Evolutionary conservation across 2,329 filamentous ascomycete genomes (phyloP).

Genomic region (Cytospora chrysosperma): DNA sequence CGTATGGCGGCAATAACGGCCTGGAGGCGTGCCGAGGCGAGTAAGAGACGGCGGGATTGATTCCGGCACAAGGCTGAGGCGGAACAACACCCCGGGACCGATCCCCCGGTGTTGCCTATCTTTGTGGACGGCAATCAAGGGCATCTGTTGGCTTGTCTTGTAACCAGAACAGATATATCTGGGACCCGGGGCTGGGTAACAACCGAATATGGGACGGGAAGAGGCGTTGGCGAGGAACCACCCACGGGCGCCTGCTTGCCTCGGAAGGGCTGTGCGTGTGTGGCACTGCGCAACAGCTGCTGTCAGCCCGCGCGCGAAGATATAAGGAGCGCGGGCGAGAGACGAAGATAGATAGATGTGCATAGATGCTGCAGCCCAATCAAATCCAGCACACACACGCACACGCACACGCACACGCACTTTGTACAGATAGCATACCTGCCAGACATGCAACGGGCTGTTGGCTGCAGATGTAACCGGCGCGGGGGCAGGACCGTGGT

Average conservation of each 20-base stretch:
- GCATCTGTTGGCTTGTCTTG: not conserved
- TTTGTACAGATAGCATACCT: not conserved
- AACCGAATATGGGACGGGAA: slow-evolving; percentile 1
- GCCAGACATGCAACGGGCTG: not conserved
- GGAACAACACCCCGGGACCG: not conserved
- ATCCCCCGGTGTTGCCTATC: not conserved
- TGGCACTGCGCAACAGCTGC: not conserved
- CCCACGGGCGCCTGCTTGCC: slow-evolving; percentile 10
- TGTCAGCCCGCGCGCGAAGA: slow-evolving; percentile 2
- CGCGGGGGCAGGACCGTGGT: too few relatives aligned
- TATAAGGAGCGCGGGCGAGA: not conserved
- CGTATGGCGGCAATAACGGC: not conserved
- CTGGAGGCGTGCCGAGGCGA: not conserved
- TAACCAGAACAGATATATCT: slow-evolving; percentile 1
- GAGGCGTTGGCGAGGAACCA: slow-evolving; percentile 2
- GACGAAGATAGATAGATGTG: not conserved
- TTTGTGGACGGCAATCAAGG: not conserved
- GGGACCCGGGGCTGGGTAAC: slow-evolving; percentile 4
- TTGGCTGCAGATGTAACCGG: not conserved
- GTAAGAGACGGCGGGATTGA: not conserved
- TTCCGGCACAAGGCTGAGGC: slow-evolving; percentile 6
- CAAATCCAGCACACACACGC: not conserved
- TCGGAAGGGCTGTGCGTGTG: slow-evolving; percentile 6
- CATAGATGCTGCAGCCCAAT: not conserved
- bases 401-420: not conserved